phyloP scores from a whole-genome alignment of 2,329 filamentous ascomycete species.

The Aspergillus amoenus region DNA sequence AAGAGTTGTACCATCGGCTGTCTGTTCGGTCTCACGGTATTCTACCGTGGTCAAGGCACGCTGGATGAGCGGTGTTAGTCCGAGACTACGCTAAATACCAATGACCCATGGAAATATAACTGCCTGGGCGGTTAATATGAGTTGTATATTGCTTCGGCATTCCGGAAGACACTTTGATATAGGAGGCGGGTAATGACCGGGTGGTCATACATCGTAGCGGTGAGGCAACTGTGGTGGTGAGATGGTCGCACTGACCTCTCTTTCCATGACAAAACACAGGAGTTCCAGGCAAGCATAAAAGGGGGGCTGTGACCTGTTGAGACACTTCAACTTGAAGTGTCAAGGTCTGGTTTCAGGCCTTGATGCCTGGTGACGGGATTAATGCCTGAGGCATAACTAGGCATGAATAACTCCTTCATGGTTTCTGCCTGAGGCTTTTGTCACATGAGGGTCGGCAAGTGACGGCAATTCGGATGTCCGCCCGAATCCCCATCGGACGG shows the following conservation, averaged over 20 bases:
- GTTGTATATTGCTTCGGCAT: background rate
- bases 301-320: background rate
- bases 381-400: background rate
- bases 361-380: background rate
- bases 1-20: background rate
- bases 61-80: background rate
- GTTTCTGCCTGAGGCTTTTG: background rate
- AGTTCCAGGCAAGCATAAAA: background rate
- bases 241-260: background rate
- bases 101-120: background rate
- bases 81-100: background rate
- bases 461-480: background rate
- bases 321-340: too few species aligned
- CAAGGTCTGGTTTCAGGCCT: background rate
- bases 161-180: background rate
- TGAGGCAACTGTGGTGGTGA: too few species aligned
- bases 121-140: too few species aligned
- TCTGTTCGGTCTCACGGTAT: background rate
- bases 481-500: background rate
- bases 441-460: background rate
- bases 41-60: background rate
- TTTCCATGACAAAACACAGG: background rate
- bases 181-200: too few species aligned
- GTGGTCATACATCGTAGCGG: too few species aligned
- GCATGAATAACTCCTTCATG: background rate